Evolutionary conservation across 352 stramenopile genomes (phyloP).

Genomic region (Phytophthora macrochlamydospora): DNA sequence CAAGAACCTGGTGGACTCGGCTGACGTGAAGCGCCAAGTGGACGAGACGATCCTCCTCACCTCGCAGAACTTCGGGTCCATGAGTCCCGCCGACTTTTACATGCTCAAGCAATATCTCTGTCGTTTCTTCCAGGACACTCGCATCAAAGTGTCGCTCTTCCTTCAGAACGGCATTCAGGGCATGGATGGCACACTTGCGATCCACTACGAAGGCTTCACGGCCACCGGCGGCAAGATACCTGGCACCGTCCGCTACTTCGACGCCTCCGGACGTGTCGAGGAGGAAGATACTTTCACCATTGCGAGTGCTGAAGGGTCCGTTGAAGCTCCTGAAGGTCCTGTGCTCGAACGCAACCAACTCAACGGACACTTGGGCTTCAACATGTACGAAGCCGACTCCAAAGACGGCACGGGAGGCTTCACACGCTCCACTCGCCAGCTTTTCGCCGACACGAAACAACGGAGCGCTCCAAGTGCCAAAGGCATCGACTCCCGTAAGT

Average conservation of each 20-base stretch:
- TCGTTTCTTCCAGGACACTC: slow-evolving; percentile 90
- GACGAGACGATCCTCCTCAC: slow-evolving; percentile 83
- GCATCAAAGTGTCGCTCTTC: slow-evolving; percentile 93
- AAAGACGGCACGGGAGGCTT: slow-evolving; percentile 46
- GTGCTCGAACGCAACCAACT: slow-evolving; percentile 69
- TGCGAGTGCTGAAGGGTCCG: slow-evolving; percentile 48
- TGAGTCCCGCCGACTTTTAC: slow-evolving; percentile 77
- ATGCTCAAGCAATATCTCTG: slow-evolving; percentile 86
- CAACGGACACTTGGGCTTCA: slow-evolving; percentile 67
- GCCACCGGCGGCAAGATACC: slow-evolving; percentile 69
- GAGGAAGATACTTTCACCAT: slow-evolving; percentile 77
- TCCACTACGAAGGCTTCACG: slow-evolving; percentile 81
- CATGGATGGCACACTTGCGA: slow-evolving; percentile 79
- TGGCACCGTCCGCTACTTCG: slow-evolving; percentile 72
- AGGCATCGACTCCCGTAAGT: slow-evolving; percentile 33
- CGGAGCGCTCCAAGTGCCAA: slow-evolving; percentile 30
- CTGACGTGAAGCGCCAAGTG: slow-evolving; percentile 71
- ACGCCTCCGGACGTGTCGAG: slow-evolving; percentile 59
- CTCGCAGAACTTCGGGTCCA: slow-evolving; percentile 69
- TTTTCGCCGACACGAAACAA: slow-evolving; percentile 67
- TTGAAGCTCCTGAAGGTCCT: slow-evolving; percentile 53
- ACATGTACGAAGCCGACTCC: slow-evolving; percentile 86
- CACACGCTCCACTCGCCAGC: slow-evolving; percentile 53
- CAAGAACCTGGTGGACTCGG: slow-evolving; percentile 69
- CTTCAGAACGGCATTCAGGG: slow-evolving; percentile 88